Conservation (phyloP, 2,329 filamentous ascomycete species). For the Pseudogymnoascus destructans region DNA sequence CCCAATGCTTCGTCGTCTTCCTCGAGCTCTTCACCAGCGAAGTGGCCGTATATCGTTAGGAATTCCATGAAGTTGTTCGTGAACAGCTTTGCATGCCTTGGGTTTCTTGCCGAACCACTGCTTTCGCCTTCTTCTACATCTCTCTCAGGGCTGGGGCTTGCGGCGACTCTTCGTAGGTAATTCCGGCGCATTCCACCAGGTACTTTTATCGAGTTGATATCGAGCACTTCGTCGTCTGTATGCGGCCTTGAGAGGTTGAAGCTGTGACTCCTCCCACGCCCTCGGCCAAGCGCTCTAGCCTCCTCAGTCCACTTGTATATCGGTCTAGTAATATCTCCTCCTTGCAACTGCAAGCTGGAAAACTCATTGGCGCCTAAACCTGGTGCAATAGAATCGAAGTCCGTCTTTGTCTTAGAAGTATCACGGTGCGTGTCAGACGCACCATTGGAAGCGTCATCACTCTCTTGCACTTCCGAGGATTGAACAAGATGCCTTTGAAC, state of each 20-base stretch:
- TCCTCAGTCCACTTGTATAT: slow-evolving; percentile 97
- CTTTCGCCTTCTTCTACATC: slow-evolving; percentile 26
- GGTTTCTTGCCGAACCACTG: slow-evolving; percentile 27
- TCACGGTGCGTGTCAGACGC: slow-evolving; percentile 27
- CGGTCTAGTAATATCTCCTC: slow-evolving; percentile 84
- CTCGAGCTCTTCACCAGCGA: slow-evolving; percentile 90
- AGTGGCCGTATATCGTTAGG: slow-evolving; percentile 87
- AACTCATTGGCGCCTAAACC: slow-evolving; percentile 63
- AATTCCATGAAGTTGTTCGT: slow-evolving; percentile 96
- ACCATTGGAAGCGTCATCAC: slow-evolving; percentile 16
- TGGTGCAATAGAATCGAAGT: slow-evolving; percentile 23
- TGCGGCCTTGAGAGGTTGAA: slow-evolving; percentile 67
- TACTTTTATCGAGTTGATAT: slow-evolving; percentile 83
- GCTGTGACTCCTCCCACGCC: slow-evolving; percentile 68
- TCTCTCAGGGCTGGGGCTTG: slow-evolving; percentile 39
- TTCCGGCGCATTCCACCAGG: slow-evolving; percentile 90
- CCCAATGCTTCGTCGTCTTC: slow-evolving; percentile 85
- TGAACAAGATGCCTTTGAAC: slow-evolving; percentile 79
- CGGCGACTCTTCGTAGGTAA: slow-evolving; percentile 65
- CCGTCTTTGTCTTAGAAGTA: slow-evolving; percentile 25
- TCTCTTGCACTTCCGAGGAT: slow-evolving; percentile 37
- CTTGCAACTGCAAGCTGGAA: slow-evolving; percentile 82
- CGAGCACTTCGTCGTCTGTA: slow-evolving; percentile 65
- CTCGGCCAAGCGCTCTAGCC: slow-evolving; percentile 41
- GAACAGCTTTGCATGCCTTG: slow-evolving; percentile 49